Evolutionary conservation across 1,139 yeast genomes (phyloP), one percentile per base, ranked within the genome.

Genomic region (Schwanniomyces etchellsii): DNA sequence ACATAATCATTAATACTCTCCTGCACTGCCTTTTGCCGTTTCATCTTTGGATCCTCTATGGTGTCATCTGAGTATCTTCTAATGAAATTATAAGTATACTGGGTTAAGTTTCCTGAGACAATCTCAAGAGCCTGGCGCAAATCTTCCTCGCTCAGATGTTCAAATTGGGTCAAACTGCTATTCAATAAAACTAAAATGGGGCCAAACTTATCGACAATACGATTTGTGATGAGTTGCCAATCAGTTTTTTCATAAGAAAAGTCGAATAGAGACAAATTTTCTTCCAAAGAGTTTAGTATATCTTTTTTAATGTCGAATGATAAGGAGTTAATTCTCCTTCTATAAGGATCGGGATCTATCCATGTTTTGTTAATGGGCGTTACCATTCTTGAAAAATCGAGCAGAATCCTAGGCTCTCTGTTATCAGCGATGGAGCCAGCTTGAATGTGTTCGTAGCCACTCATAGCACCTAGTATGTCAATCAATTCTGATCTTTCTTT

Each of bases 361-460:
- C 50, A 60, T 0, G 77, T 68, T 39, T 55, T 57, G 44, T 73
- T 73, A 20, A 74, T 40, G 2, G 74, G 70, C 2, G 80, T 70
- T 2, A 67, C 64, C 45, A 70, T 46, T 10, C 69, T 61, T 24
- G 75, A 60, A 42, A 54, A 73, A 47, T 76, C 81, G 11, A 75
- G 41, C 27, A 53, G 40, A 7, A 75, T 55, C 36, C 78, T 54
- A 2, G 48, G 37, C 14, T 76, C 81, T 7, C 73, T 66, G 18
- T 55, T 49, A 40, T 71, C 63, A 23, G 60, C 70, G 5, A 44
- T 36, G 17, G 51, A 48, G 7, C 77, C 79, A 2, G 71, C 61
- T 28, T 46, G 45, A 4, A 61, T 35, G 46, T 66, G 67, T 14
- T 70, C 78, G 42, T 50, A 70, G 0, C 61, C 60, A 3, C 47